These are phyloP conservation scores for Annulohypoxylon truncatum DNA, from an alignment of 2,329 filamentous ascomycete species.

Conservation along the genomic window DNA sequence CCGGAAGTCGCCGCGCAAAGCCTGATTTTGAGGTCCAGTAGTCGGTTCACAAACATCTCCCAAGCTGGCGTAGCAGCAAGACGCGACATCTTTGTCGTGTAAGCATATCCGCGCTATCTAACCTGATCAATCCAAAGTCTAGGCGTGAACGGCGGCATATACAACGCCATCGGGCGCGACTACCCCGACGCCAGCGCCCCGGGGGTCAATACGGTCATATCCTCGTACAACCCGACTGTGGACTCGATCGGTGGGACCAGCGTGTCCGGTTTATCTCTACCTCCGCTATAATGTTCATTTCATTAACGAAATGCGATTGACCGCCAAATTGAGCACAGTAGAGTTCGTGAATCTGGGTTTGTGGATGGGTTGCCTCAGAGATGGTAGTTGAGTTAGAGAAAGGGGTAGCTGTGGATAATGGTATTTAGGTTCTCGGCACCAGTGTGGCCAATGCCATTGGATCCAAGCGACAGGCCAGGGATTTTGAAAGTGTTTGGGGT, in stretches of 20 bases:
- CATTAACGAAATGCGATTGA: neutral
- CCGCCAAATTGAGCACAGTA: neutral
- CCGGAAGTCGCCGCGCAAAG: neutral
- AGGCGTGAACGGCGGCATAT: neutral
- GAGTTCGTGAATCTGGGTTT: slow-evolving; percentile 1
- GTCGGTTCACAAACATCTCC: neutral
- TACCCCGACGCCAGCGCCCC: neutral
- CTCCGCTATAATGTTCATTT: neutral
- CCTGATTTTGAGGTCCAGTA: neutral
- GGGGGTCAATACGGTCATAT: neutral
- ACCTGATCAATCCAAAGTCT: neutral
- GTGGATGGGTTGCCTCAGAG: slow-evolving; percentile 7
- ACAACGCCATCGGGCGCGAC: neutral
- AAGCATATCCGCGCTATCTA: neutral
- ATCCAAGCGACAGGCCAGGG: neutral
- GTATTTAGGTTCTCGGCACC: no score
- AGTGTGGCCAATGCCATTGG: neutral
- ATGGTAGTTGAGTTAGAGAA: neutral
- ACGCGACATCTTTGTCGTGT: neutral
- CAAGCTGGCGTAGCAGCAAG: neutral
- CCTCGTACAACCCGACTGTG: neutral
- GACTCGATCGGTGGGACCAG: neutral
- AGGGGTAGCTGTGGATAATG: no score
- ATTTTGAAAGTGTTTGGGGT: neutral
- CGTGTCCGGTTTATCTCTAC: neutral